Evolutionary conservation across 306 rosid species (phyloP).

Genomic region (Amphicarpaea edgeworthii): DNA sequence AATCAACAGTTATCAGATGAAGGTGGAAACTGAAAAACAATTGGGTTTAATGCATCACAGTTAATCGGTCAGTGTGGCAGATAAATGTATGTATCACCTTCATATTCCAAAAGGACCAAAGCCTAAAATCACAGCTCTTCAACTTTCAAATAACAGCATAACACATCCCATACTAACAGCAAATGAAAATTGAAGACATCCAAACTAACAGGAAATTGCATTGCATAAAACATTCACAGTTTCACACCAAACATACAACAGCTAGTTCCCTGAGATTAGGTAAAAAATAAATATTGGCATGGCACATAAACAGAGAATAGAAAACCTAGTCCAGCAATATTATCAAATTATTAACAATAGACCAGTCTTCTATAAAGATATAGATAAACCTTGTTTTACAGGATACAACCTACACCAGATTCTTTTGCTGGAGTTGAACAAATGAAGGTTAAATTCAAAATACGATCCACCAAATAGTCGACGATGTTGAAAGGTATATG

Average conservation of each 20-base stretch:
- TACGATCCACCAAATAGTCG: not conserved
- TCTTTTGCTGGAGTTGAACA: not conserved
- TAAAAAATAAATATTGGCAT: not conserved
- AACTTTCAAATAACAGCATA: not conserved
- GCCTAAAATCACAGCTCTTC: not conserved
- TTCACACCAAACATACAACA: not conserved
- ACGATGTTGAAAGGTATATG: not conserved
- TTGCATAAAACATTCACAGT: too few species aligned
- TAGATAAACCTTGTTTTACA: not conserved
- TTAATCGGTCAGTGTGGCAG: not conserved
- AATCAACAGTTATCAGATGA: not conserved
- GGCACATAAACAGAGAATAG: not conserved
- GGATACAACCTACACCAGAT: not conserved
- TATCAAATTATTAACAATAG: not conserved
- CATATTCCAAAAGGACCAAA: not conserved
- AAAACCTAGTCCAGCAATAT: not conserved
- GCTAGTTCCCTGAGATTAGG: not conserved
- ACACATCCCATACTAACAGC: not conserved
- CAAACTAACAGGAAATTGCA: not conserved
- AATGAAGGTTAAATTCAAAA: not conserved
- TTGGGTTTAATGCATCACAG: not conserved
- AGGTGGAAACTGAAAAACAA: not conserved
- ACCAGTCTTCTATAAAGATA: not conserved
- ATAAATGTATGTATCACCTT: not conserved
- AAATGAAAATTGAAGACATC: not conserved